These are phyloP conservation scores for Starmerella vaccinii DNA, from an alignment of 805 yeast species.

Conservation along the genomic window DNA sequence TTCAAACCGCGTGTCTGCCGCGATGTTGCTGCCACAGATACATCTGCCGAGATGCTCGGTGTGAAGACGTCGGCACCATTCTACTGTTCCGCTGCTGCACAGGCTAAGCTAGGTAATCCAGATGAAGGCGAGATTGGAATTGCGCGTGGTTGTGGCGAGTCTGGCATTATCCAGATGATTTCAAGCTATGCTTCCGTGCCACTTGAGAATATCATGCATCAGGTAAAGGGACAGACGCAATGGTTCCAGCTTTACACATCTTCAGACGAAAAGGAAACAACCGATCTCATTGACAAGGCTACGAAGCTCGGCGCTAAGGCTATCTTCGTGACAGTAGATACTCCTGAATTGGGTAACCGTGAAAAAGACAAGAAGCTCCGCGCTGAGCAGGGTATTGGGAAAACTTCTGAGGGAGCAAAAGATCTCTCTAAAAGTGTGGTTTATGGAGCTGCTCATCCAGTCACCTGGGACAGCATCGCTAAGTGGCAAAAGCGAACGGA, in stretches of 20 bases:
- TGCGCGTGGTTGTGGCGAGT: constrained; percentile 70
- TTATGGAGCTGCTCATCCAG: constrained; percentile 23
- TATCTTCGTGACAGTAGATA: constrained; percentile 71
- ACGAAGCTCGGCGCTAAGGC: constrained; percentile 63
- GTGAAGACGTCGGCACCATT: constrained; percentile 61
- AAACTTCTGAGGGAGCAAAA: constrained; percentile 75
- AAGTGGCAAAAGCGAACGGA: constrained; percentile 26
- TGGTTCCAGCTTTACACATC: constrained; percentile 86
- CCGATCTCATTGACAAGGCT: constrained; percentile 48
- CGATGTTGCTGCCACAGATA: constrained; percentile 61
- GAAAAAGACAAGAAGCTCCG: constrained; percentile 57
- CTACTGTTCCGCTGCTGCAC: constrained; percentile 82
- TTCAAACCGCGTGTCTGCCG: constrained; percentile 80
- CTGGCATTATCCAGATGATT: constrained; percentile 75
- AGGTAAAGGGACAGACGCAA: constrained; percentile 63
- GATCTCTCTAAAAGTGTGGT: constrained; percentile 72
- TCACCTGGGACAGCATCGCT: constrained; percentile 34
- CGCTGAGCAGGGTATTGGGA: neutral
- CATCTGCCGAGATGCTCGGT: constrained; percentile 69
- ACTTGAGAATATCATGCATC: constrained; percentile 71
- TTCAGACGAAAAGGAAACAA: constrained; percentile 52
- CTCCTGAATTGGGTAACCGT: constrained; percentile 80
- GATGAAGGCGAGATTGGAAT: constrained; percentile 85
- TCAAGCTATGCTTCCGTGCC: constrained; percentile 85
- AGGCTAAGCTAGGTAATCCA: constrained; percentile 73